Base-by-base conservation (phyloP, 192 early-diverging fungal species). In the Coemansia sp. region DNA sequence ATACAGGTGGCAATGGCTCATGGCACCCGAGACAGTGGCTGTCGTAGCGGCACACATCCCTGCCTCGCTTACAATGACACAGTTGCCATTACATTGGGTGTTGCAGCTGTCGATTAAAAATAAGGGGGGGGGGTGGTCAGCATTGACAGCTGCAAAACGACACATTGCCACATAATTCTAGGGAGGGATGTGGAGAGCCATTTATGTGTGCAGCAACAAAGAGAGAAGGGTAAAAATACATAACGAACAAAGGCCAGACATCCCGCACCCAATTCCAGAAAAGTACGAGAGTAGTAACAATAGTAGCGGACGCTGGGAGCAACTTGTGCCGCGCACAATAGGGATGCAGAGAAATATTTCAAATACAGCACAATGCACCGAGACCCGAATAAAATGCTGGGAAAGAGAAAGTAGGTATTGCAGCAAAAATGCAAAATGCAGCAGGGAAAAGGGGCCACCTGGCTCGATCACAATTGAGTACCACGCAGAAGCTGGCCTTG, bases 271-370 rank as follows among this genome's bases (percentile, higher is more conserved):
- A 56, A 32, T 30, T 21, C 54, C 27, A 19, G 19, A 22, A 31
- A 58, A 50, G 47, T n/a, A 28, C 48, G 50, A 27, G 27, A 60
- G 58, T 50, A 60, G 25, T 25, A 27, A 50, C 47, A 60, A 60
- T 49, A 60, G 58, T 60, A 60, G 28, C 58, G 27, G 58, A 16
- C 7, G 38, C 38, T 44, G 38, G 16, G 38, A 44, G 12, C 14
- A 44, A 44, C 16, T 44, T 9, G 38, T 16, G n/a, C n/a, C 38
- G 38, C 38, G 3, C 38, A 44, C 38, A 44, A 44, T 6, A 44
- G 16, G 38, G 12, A 44, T 44, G 5, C 38, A 44, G 14, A 16
- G 12, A 16, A 44, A 44, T 16, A 16, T 6, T 44, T 16, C 12
- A 44, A 44, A 44, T 16, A 44, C 38, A 44, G 14, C 38, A 44